A percentile compares a stretch with the other conserved stretches of the same genome.
Conservation (phyloP, 768 basidiomycete genomes). For the Boletus rex-veris region DNA sequence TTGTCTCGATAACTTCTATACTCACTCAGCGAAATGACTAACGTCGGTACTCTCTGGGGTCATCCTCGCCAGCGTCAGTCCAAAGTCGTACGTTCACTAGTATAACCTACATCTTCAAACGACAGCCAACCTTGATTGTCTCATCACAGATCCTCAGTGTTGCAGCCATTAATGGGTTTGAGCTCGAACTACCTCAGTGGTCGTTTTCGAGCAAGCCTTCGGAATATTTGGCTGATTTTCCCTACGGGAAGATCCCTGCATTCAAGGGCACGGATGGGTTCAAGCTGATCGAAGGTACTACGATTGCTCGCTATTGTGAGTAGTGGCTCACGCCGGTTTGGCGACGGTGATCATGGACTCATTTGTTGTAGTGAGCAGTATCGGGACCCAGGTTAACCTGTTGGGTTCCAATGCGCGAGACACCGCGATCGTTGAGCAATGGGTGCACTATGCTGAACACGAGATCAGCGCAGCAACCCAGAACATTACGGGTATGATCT, state of each 20-base stretch:
- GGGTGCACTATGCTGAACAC: conserved; percentile 13
- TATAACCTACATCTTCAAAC: not conserved
- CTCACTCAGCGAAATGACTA: conserved; percentile 7
- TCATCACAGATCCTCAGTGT: conserved; percentile 15
- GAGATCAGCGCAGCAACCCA: conserved; percentile 7
- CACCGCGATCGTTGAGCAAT: conserved; percentile 8
- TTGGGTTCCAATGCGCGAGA: conserved; percentile 13
- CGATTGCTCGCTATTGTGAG: conserved; percentile 23
- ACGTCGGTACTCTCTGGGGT: conserved; percentile 21
- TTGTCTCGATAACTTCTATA: not conserved
- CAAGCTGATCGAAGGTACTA: conserved; percentile 15
- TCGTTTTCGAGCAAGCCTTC: conserved; percentile 12
- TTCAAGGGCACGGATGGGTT: conserved; percentile 21
- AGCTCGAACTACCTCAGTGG: conserved; percentile 13
- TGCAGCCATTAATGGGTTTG: conserved; percentile 16
- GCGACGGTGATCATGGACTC: not conserved
- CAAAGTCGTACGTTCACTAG: conserved; percentile 20
- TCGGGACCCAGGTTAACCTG: conserved; percentile 8
- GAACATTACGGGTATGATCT: not conserved
- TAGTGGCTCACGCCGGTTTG: not conserved
- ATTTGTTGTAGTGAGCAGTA: conserved; percentile 8
- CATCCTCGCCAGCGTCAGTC: conserved; percentile 17
- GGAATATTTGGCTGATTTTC: conserved; percentile 15
- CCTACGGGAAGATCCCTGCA: conserved; percentile 21
- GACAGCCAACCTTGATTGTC: not conserved